Evolutionary conservation across 352 stramenopile genomes (phyloP).

Genomic region (Pythium rhizo-oryzae): DNA sequence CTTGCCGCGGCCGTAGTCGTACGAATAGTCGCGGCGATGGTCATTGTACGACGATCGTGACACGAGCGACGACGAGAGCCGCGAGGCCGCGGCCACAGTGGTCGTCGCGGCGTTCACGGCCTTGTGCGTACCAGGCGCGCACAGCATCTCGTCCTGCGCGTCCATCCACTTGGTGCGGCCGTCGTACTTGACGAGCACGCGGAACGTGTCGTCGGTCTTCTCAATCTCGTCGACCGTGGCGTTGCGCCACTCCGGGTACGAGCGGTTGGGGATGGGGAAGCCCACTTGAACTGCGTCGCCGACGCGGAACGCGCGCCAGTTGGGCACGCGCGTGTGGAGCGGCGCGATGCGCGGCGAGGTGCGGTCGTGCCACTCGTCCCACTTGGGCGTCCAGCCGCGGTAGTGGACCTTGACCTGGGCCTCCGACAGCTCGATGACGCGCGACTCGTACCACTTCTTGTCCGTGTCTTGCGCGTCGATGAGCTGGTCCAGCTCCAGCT

Average conservation of each 20-base stretch:
- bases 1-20: conserved; percentile 52
- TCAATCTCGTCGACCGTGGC: conserved; percentile 43
- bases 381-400: conserved; percentile 96
- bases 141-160: conserved; percentile 68
- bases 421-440: conserved; percentile 37
- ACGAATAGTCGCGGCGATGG: conserved; percentile 38
- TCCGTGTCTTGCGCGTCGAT: conserved; percentile 79
- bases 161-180: conserved; percentile 53
- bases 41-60: conserved; percentile 31
- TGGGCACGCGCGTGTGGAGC: conserved; percentile 85
- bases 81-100: not conserved
- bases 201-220: conserved; percentile 31
- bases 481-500: conserved; percentile 54
- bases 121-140: conserved; percentile 59
- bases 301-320: conserved; percentile 72
- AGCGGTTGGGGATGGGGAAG: conserved; percentile 33
- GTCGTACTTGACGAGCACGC: conserved; percentile 53
- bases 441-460: conserved; percentile 79
- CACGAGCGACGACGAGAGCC: conserved; percentile 7
- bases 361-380: conserved; percentile 96
- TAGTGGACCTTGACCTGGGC: conserved; percentile 92
- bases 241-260: conserved; percentile 66
- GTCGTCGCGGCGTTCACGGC: conserved; percentile 38
- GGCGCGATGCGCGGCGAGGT: conserved; percentile 89
- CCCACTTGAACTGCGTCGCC: conserved; percentile 59